A percentile compares a stretch with the other conserved stretches of the same genome.
Evolutionary conservation across 305 asterid species (phyloP).

Genomic region (Solanum hybrid): DNA sequence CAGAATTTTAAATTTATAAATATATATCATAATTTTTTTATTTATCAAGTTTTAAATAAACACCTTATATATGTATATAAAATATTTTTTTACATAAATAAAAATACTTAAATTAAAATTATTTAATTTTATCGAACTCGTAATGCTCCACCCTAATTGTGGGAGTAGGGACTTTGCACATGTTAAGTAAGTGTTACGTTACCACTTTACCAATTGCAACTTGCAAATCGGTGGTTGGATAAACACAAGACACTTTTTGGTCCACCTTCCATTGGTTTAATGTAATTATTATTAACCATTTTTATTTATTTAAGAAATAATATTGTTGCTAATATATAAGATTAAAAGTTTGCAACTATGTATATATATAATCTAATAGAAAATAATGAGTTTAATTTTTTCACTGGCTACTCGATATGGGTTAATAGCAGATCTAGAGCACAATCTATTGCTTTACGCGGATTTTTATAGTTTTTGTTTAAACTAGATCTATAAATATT

Average conservation of each 20-base stretch:
- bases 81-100: too few species aligned
- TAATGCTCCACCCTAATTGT: neutral
- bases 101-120: too few species aligned
- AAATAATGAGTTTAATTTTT: neutral
- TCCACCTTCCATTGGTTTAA: conserved; percentile 1
- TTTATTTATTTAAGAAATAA: neutral
- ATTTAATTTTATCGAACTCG: neutral
- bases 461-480: too few species aligned
- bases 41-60: neutral
- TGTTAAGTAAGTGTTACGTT: neutral
- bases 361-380: neutral
- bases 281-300: neutral
- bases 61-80: too few species aligned
- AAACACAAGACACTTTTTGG: neutral
- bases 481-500: too few species aligned
- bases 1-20: neutral
- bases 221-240: neutral
- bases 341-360: neutral
- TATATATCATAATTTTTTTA: neutral
- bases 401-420: too few species aligned
- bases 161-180: neutral
- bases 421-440: too few species aligned
- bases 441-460: too few species aligned
- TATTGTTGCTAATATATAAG: neutral
- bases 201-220: neutral